Evolutionary conservation across 208 protist genomes (phyloP).

Genomic region (Acanthamoeba lenticulata): DNA sequence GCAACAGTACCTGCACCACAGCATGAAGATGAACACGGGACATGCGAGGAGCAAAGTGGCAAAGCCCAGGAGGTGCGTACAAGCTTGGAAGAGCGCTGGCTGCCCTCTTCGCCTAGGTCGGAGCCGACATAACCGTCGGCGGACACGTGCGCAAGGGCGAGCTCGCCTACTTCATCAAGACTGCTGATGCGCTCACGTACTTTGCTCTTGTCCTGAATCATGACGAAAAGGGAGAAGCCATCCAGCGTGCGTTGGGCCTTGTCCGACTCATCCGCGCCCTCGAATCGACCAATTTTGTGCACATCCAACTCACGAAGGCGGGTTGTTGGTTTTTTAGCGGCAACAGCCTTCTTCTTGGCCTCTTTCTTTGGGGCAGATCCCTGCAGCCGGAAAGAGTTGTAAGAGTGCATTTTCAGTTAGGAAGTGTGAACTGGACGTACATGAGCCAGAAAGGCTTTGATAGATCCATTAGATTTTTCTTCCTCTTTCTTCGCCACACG

Average conservation of each 20-base stretch:
- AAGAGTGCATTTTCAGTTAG: too few species aligned
- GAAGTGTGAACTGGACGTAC: too few species aligned
- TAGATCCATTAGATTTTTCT: too few species aligned
- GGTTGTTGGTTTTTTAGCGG: neutral
- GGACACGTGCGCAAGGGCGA: neutral
- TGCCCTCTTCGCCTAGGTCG: constrained; percentile 5
- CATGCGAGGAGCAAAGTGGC: neutral
- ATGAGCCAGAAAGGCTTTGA: too few species aligned
- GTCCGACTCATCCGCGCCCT: constrained; percentile 1
- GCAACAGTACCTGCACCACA: neutral
- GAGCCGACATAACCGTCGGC: constrained; percentile 34
- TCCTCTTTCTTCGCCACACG: too few species aligned
- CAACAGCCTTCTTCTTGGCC: neutral
- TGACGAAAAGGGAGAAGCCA: constrained; percentile 21
- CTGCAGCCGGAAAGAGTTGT: too few species aligned
- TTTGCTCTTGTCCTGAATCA: constrained; percentile 28
- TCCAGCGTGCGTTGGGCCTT: constrained; percentile 33
- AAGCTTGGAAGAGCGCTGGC: neutral
- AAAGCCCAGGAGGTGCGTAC: neutral
- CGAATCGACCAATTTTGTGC: constrained; percentile 8
- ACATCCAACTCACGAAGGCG: neutral
- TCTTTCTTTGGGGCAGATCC: neutral
- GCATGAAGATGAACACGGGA: neutral
- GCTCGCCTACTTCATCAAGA: constrained; percentile 10
- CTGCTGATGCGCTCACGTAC: neutral